A percentile compares a stretch with the other conserved stretches of the same genome.
phyloP scores from a whole-genome alignment of 305 asterid genomes.

The Vinca major region DNA sequence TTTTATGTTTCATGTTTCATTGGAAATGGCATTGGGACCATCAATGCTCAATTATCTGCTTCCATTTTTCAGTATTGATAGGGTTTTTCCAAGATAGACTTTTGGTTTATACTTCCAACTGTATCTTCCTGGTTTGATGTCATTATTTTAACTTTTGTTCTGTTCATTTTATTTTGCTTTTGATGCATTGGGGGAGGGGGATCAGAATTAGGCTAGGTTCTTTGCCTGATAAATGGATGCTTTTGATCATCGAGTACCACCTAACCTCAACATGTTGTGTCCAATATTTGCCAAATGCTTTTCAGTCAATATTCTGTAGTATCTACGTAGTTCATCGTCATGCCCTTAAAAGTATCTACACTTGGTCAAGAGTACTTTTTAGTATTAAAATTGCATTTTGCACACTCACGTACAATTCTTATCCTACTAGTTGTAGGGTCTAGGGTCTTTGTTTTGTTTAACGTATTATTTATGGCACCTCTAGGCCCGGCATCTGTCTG shows the following conservation, averaged over 20 bases:
- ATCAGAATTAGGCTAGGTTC: neutral
- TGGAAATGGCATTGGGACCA: neutral
- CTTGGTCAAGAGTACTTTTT: neutral
- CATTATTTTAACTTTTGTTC: neutral
- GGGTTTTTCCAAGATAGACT: neutral
- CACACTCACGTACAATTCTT: neutral
- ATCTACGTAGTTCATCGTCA: neutral
- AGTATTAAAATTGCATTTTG: neutral
- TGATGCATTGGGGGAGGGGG: neutral
- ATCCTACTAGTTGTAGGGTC: neutral
- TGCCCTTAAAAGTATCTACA: neutral
- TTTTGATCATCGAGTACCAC: neutral
- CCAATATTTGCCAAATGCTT: neutral
- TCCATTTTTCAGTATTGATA: neutral
- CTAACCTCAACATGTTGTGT: neutral
- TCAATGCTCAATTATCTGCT: neutral
- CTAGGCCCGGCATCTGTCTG: conserved; percentile 1
- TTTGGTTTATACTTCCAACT: neutral
- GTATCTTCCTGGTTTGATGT: neutral
- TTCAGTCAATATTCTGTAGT: neutral
- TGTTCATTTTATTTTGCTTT: neutral
- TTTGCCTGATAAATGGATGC: neutral
- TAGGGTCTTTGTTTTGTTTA: neutral
- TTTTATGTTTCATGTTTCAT: neutral
- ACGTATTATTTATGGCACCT: neutral